A percentile compares a stretch with the other conserved stretches of the same genome.
These are phyloP conservation scores for Mucor mucedo DNA, from an alignment of 371 early-diverging fungal genomes.

Conservation along the genomic window DNA sequence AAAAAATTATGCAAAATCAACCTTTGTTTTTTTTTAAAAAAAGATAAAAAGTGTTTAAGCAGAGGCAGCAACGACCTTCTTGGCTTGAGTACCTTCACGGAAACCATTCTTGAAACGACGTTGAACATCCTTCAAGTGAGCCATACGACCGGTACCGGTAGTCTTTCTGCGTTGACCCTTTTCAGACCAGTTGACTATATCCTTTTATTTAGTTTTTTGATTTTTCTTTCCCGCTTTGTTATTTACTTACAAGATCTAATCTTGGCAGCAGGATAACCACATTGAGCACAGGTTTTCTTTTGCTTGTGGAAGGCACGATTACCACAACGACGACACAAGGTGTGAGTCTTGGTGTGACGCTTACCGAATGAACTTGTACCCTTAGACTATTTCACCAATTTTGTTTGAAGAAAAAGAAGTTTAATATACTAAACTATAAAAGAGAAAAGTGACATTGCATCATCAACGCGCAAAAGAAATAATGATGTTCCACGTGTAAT, in stretches of 20 bases:
- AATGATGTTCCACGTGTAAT: neutral
- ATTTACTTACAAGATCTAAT: conserved; percentile 83
- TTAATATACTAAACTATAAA: neutral
- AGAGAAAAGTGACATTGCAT: neutral
- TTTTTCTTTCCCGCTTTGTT: too few species aligned
- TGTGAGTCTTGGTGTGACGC: conserved; percentile 99
- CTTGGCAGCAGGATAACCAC: conserved; percentile 98
- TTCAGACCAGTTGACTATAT: conserved; percentile 85
- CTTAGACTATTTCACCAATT: conserved; percentile 80
- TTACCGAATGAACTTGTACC: conserved; percentile 99
- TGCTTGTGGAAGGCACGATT: conserved; percentile 98
- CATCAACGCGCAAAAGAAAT: neutral
- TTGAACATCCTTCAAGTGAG: conserved; percentile 90
- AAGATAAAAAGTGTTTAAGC: conserved; percentile 12
- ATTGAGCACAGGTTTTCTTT: conserved; percentile 98
- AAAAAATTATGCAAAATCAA: neutral
- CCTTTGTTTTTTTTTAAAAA: too few species aligned
- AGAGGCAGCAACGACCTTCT: conserved; percentile 50
- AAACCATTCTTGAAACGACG: conserved; percentile 97
- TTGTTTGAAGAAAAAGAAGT: neutral
- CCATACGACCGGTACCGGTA: conserved; percentile 98
- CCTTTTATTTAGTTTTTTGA: neutral
- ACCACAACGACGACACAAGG: conserved; percentile 98
- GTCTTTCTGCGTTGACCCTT: conserved; percentile 98
- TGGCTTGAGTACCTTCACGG: conserved; percentile 80